A percentile compares a stretch with the other conserved stretches of the same genome.
phyloP scores from a whole-genome alignment of 2,329 filamentous ascomycete species.

The Knoxdaviesia proteae region DNA sequence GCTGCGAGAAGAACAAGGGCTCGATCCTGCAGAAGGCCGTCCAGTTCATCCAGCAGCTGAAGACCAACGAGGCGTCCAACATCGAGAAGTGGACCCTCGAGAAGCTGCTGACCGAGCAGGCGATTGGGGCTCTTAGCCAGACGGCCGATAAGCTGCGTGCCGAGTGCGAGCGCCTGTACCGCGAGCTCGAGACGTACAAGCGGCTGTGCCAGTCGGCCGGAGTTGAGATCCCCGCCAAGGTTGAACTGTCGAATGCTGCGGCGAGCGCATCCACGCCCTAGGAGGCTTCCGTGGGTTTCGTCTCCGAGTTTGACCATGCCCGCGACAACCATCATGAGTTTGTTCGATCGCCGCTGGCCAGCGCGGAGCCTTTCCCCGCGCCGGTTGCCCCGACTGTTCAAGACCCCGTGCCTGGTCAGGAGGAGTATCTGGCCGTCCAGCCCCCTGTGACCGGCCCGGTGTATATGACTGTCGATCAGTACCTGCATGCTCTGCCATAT shows the following conservation, averaged over 20 bases:
- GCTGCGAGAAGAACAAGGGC: constrained; percentile 97
- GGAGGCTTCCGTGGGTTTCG: neutral
- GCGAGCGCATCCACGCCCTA: constrained; percentile 1
- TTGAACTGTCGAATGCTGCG: constrained; percentile 1
- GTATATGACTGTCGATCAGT: no score
- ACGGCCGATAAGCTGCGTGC: constrained; percentile 75
- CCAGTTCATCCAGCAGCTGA: constrained; percentile 82
- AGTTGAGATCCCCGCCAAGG: constrained; percentile 14
- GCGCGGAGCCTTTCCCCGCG: no score
- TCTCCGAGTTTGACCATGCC: no score
- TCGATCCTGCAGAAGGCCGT: constrained; percentile 87
- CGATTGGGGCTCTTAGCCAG: constrained; percentile 67
- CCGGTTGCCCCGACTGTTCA: no score
- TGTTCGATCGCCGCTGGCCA: no score
- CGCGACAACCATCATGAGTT: no score
- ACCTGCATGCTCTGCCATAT: no score
- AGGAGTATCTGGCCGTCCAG: neutral
- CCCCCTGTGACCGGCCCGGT: neutral
- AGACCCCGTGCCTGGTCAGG: neutral
- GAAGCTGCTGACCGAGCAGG: constrained; percentile 76
- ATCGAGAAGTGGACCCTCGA: constrained; percentile 87
- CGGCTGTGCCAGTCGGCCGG: constrained; percentile 41
- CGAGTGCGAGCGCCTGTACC: constrained; percentile 58
- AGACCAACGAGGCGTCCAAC: constrained; percentile 83
- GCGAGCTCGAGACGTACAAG: constrained; percentile 64